phyloP scores from a whole-genome alignment of 768 basidiomycete genomes.

The Bullera alba region DNA sequence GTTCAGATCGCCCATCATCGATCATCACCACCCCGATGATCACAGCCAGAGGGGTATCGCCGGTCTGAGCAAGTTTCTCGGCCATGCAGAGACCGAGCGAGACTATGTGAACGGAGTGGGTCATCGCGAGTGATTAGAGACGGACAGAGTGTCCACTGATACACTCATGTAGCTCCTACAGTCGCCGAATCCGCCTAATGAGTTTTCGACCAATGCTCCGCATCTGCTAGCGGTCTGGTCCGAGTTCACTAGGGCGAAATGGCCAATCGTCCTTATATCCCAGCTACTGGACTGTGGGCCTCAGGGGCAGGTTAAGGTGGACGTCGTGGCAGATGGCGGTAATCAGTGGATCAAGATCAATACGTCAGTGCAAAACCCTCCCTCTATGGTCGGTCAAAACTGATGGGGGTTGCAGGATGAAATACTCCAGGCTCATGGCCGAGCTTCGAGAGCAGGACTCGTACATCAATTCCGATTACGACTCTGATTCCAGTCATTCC shows the following conservation, averaged over 20 bases:
- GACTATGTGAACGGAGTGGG: conserved; percentile 27
- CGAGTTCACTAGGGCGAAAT: conserved; percentile 59
- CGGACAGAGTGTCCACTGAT: background rate
- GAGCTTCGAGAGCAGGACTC: conserved; percentile 83
- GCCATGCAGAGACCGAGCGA: conserved; percentile 16
- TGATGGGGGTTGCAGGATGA: conserved; percentile 53
- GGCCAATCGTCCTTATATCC: conserved; percentile 56
- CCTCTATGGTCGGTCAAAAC: background rate
- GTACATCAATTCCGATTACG: conserved; percentile 59
- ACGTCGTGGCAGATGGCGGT: conserved; percentile 70
- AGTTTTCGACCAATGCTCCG: conserved; percentile 61
- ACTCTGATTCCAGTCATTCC: conserved; percentile 38
- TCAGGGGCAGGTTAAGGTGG: conserved; percentile 56
- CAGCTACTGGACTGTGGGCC: conserved; percentile 14
- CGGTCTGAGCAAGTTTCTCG: conserved; percentile 34
- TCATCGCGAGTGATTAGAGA: background rate
- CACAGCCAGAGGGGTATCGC: conserved; percentile 26
- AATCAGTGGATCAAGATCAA: conserved; percentile 75
- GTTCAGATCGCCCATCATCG: conserved; percentile 39
- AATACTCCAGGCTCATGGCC: conserved; percentile 64
- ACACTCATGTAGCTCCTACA: conserved; percentile 4
- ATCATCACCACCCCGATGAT: conserved; percentile 29
- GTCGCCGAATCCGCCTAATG: conserved; percentile 17
- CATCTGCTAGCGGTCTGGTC: conserved; percentile 77
- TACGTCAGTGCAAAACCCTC: conserved; percentile 60